These are phyloP conservation scores for Thermomucor indicae-seudaticae DNA, from an alignment of 371 early-diverging fungal species.

Conservation along the genomic window DNA sequence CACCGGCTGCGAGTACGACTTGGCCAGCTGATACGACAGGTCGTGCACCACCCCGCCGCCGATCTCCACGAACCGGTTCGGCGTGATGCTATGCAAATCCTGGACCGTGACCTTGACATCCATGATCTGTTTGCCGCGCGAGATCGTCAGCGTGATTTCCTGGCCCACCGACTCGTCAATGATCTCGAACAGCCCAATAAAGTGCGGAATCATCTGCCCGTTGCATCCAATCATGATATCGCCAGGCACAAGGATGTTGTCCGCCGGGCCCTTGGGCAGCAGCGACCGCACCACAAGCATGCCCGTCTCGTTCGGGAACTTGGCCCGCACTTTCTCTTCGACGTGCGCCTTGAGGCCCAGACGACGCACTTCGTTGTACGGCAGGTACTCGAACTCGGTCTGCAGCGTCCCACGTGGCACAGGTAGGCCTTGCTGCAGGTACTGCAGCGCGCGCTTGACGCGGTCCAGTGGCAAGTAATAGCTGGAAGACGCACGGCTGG, in stretches of 20 bases:
- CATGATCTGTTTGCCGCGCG: slow-evolving; percentile 63
- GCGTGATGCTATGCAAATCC: slow-evolving; percentile 77
- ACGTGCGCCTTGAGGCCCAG: slow-evolving; percentile 56
- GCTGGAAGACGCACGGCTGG: slow-evolving; percentile 50
- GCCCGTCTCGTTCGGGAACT: slow-evolving; percentile 67
- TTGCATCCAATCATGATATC: slow-evolving; percentile 69
- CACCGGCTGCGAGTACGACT: slow-evolving; percentile 67
- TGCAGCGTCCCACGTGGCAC: slow-evolving; percentile 80
- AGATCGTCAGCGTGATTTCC: slow-evolving; percentile 53
- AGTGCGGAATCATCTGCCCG: slow-evolving; percentile 59
- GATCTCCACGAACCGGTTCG: slow-evolving; percentile 69
- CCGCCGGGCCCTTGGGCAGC: slow-evolving; percentile 71
- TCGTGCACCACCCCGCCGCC: slow-evolving; percentile 85
- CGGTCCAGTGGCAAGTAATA: slow-evolving; percentile 60
- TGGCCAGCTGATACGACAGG: slow-evolving; percentile 81
- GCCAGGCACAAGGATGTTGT: slow-evolving; percentile 60
- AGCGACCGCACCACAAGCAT: slow-evolving; percentile 71
- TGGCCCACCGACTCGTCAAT: slow-evolving; percentile 69
- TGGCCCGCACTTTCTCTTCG: slow-evolving; percentile 58
- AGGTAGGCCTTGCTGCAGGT: slow-evolving; percentile 45
- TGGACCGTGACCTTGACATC: slow-evolving; percentile 55
- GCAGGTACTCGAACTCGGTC: slow-evolving; percentile 58
- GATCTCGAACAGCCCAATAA: slow-evolving; percentile 61
- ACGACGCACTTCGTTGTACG: slow-evolving; percentile 59
- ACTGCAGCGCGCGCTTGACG: slow-evolving; percentile 60